phyloP scores from a whole-genome alignment of 441 rosid species.

The Erodium trifolium region DNA sequence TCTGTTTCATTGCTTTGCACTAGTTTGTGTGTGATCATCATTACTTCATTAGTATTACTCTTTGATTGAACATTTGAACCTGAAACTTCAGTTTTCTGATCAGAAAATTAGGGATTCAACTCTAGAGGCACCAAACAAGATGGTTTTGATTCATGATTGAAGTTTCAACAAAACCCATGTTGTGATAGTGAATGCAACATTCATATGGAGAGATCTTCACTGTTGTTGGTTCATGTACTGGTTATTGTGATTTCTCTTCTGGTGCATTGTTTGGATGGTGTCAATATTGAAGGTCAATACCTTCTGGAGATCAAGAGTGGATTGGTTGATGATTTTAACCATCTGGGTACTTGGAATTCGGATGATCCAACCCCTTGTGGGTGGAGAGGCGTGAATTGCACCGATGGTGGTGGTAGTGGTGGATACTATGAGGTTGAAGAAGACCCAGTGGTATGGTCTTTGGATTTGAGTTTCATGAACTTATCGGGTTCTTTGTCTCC shows the following conservation, averaged over 20 bases:
- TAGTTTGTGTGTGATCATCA: neutral
- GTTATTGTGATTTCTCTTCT: slow-evolving; percentile 33
- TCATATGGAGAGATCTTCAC: neutral
- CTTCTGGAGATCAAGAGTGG: slow-evolving; percentile 61
- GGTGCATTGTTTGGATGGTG: slow-evolving; percentile 37
- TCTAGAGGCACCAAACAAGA: neutral
- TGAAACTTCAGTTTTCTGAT: neutral
- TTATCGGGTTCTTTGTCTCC: slow-evolving; percentile 65
- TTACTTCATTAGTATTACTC: neutral
- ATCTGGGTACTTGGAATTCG: slow-evolving; percentile 56
- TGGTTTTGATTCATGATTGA: neutral
- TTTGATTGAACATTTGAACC: slow-evolving; percentile 1
- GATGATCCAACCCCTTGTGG: slow-evolving; percentile 62
- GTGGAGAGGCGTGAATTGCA: slow-evolving; percentile 85
- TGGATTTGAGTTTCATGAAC: slow-evolving; percentile 62
- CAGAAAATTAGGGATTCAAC: neutral
- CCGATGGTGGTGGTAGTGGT: slow-evolving; percentile 23
- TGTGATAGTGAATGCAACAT: slow-evolving; percentile 5
- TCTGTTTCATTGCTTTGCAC: neutral
- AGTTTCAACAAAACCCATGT: neutral
- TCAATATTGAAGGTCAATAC: slow-evolving; percentile 63
- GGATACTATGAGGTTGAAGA: neutral
- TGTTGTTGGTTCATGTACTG: slow-evolving; percentile 15
- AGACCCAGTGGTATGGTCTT: slow-evolving; percentile 42
- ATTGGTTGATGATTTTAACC: slow-evolving; percentile 41